Percentiles rank a stretch among this genome's conserved stretches.
Evolutionary conservation across 345 rosid genomes (phyloP).

Genomic region (Mangifera indica): DNA sequence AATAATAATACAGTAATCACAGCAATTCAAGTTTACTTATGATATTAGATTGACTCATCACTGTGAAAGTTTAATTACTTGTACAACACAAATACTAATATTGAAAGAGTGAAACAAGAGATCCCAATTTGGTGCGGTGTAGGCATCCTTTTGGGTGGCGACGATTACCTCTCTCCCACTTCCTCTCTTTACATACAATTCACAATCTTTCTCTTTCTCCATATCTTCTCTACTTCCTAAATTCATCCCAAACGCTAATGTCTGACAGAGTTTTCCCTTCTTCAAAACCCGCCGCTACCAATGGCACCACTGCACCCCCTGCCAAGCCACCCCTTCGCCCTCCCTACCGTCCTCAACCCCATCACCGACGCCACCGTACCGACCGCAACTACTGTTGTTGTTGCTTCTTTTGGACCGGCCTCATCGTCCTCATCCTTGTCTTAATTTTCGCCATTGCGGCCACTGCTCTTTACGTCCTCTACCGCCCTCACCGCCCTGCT

Average conservation of each 20-base stretch:
- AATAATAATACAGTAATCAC: too few relatives aligned
- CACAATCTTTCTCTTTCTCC: constrained; percentile 1
- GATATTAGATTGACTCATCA: too few relatives aligned
- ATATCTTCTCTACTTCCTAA: constrained; percentile 4
- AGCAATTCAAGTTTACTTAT: too few relatives aligned
- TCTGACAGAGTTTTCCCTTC: constrained; percentile 77
- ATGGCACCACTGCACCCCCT: constrained; percentile 20
- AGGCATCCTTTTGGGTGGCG: constrained; percentile 29
- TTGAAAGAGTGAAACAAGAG: too few relatives aligned
- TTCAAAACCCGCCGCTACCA: constrained; percentile 50
- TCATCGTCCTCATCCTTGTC: constrained; percentile 54
- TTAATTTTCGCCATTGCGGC: constrained; percentile 49
- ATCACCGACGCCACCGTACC: constrained; percentile 50
- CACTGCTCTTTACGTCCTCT: constrained; percentile 67
- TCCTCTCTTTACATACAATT: constrained; percentile 21
- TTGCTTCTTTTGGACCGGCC: constrained; percentile 80
- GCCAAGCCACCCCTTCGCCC: constrained; percentile 41
- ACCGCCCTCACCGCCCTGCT: constrained; percentile 71
- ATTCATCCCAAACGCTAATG: constrained; percentile 27
- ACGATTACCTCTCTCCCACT: constrained; percentile 12
- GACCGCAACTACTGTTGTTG: constrained; percentile 76
- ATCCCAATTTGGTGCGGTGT: constrained; percentile 27
- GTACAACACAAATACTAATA: too few relatives aligned
- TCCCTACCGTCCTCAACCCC: constrained; percentile 61
- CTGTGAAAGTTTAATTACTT: too few relatives aligned